These are phyloP conservation scores for Pleurotus platypus DNA, from an alignment of 768 basidiomycete genomes.

Conservation along the genomic window DNA sequence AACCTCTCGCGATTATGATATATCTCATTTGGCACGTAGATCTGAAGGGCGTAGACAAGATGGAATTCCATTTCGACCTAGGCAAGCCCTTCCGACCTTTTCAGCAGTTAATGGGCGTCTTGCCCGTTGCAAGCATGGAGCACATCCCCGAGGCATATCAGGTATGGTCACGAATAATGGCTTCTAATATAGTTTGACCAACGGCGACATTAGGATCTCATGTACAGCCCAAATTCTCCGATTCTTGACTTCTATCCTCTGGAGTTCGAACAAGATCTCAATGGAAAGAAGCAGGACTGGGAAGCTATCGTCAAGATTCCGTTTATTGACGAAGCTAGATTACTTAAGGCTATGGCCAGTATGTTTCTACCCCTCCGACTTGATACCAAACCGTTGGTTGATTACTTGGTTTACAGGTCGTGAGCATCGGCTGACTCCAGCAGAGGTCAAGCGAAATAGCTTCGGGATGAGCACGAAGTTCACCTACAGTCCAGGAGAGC, in stretches of 20 bases:
- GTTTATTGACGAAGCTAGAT: slow-evolving; percentile 81
- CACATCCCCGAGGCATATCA: slow-evolving; percentile 85
- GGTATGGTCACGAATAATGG: slow-evolving; percentile 37
- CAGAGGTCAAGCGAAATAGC: slow-evolving; percentile 73
- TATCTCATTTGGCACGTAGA: slow-evolving; percentile 23
- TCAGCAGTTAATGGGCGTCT: slow-evolving; percentile 96
- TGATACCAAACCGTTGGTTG: background rate
- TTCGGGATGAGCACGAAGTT: slow-evolving; percentile 83
- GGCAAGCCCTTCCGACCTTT: slow-evolving; percentile 90
- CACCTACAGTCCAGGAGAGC: slow-evolving; percentile 57
- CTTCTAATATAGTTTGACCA: background rate
- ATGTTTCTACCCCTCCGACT: slow-evolving; percentile 22
- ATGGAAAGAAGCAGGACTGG: slow-evolving; percentile 99
- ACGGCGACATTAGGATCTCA: slow-evolving; percentile 62
- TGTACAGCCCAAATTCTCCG: slow-evolving; percentile 79
- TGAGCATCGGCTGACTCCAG: slow-evolving; percentile 71
- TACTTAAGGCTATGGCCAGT: slow-evolving; percentile 84
- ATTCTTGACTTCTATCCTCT: slow-evolving; percentile 94
- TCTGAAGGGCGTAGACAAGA: slow-evolving; percentile 68
- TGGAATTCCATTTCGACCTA: slow-evolving; percentile 83
- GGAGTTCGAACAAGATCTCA: slow-evolving; percentile 90
- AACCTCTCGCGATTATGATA: slow-evolving; percentile 5
- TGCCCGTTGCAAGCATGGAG: slow-evolving; percentile 87
- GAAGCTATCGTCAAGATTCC: slow-evolving; percentile 99
- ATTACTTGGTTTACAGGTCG: slow-evolving; percentile 44